phyloP scores from a whole-genome alignment of 2,329 filamentous ascomycete species.

The Sarocladium strictum region DNA sequence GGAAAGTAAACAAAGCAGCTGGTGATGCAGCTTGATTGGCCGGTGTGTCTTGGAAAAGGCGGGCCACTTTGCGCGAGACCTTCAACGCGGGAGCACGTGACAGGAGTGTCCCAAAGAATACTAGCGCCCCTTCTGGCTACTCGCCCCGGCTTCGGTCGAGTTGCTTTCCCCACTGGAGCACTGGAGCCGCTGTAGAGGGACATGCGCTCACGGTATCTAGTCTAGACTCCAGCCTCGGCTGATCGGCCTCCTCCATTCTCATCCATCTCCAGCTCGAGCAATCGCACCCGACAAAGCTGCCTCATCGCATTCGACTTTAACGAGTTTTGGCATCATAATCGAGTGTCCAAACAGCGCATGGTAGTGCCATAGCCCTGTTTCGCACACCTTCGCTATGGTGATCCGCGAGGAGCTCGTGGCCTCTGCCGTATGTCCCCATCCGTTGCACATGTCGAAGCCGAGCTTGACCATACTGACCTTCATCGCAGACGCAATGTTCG shows the following conservation, averaged over 20 bases:
- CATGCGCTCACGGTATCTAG: conserved; percentile 1
- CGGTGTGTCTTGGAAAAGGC: background rate
- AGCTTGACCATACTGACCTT: background rate
- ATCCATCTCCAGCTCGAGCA: conserved; percentile 10
- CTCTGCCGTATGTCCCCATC: conserved; percentile 58
- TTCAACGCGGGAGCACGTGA: conserved; percentile 20
- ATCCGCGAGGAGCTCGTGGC: conserved; percentile 90
- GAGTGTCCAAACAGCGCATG: background rate
- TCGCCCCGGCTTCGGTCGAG: conserved; percentile 1
- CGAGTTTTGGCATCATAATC: conserved; percentile 6
- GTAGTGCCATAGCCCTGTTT: background rate
- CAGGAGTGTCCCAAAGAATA: background rate
- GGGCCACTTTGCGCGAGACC: conserved; percentile 6
- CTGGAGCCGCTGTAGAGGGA: too few relatives aligned
- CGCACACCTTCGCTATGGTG: conserved; percentile 49
- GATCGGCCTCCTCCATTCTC: conserved; percentile 13
- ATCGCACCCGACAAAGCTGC: conserved; percentile 15
- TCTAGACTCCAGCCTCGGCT: conserved; percentile 21
- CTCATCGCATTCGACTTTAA: conserved; percentile 11
- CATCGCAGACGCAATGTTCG: conserved; percentile 36
- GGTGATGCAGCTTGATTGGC: conserved; percentile 13
- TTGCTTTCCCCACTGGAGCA: background rate
- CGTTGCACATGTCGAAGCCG: conserved; percentile 11
- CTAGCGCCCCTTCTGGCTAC: background rate
- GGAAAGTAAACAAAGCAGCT: conserved; percentile 37